Conservation (phyloP, 345 rosid genomes). For the Hibiscus tridactylites region DNA sequence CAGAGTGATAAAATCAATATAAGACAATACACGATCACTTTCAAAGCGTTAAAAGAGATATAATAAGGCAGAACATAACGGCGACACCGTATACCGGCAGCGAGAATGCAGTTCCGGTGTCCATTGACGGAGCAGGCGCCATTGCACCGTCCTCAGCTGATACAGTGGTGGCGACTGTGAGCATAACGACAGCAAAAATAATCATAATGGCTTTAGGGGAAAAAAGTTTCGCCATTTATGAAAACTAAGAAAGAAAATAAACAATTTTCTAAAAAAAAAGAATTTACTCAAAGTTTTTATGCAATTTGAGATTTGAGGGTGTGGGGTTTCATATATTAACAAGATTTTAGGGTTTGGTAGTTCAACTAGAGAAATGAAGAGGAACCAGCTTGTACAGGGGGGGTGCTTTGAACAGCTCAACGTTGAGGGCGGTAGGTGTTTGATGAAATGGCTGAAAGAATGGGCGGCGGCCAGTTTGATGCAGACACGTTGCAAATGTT, state of each 20-base stretch:
- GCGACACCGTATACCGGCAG: neutral
- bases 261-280: neutral
- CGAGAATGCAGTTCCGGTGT: slow-evolving; percentile 20
- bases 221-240: neutral
- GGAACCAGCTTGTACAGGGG: neutral
- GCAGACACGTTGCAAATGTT: neutral
- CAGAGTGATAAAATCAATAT: neutral
- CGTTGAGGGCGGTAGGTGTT: neutral
- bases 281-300: neutral
- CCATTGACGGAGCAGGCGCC: slow-evolving; percentile 21
- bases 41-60: neutral
- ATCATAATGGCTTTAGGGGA: neutral
- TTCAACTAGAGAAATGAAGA: neutral
- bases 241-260: neutral
- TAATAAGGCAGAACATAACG: neutral
- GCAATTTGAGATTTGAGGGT: neutral
- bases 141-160: slow-evolving; percentile 30
- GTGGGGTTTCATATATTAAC: neutral
- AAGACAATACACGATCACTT: neutral
- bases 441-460: neutral
- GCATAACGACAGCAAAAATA: slow-evolving; percentile 6
- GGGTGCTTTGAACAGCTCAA: neutral
- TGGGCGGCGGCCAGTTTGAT: neutral
- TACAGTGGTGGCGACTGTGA: neutral
- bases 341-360: neutral